Base-by-base conservation (phyloP, 805 yeast genomes). In the Metschnikowia vanudenii region DNA sequence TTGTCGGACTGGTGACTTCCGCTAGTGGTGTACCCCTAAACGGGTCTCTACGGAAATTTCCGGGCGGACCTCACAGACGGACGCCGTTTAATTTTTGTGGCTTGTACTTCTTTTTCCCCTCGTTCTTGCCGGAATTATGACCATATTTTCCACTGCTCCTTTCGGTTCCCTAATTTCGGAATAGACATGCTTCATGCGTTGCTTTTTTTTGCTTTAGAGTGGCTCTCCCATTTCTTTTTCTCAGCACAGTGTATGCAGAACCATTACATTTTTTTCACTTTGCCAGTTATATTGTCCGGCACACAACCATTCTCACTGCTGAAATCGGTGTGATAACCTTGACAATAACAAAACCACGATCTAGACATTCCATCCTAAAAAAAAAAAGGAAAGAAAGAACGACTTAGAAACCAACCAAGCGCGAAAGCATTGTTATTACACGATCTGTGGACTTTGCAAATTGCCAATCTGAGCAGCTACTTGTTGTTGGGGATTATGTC, bases 221-320 rank as follows among this genome's bases (percentile, higher is more conserved):
- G 18, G 34, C 11, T 16, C 13, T 26, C 36, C 7, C 29, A 20
- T 39, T 39, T 39, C 42, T 39, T 39, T 39, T 39, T 39, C 30
- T 19, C 36, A 30, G 8, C 17, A 19, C 28, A 34, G 19, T 17
- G 19, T 30, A 16, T 18, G 42, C 42, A 30, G 28, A 26, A 16
- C 8, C 16, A 30, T 26, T 18, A 12, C 17, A 12, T 38, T 29
- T 29, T 38, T 38, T 28, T 26, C 19, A 16, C 22, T n/a, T 20
- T 24, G 35, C 18, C 12, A 32, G 19, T 32, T 19, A 10, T 9
- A 6, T 5, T 4, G 11, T 4, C 17, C 19, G 4, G 19, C 19
- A 32, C 14, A 7, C 14, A 32, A 16, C 4, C 35, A 16, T 9
- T 32, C 14, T 5, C 24, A 22, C 24, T 22, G 24, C 24, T 22